These are phyloP conservation scores for Backusella parvicylindrica DNA, from an alignment of 192 early-diverging fungal genomes.

Conservation along the genomic window DNA sequence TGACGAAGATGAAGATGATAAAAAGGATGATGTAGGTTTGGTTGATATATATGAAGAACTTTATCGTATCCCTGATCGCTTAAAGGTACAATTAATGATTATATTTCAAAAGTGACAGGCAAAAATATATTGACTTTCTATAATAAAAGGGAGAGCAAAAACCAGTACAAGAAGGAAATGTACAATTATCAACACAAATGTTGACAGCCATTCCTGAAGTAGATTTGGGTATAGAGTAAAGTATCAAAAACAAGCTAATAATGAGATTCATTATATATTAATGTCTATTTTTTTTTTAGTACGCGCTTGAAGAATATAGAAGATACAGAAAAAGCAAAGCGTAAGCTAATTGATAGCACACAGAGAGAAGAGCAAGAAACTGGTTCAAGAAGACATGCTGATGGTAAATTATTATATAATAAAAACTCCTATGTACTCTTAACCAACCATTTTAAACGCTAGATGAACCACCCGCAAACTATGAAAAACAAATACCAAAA, in stretches of 20 bases:
- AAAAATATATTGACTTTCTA: not conserved
- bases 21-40: slow-evolving; percentile 32
- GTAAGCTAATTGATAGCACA: slow-evolving; percentile 46
- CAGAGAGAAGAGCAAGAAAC: slow-evolving; percentile 23
- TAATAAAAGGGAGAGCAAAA: slow-evolving; percentile 45
- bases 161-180: slow-evolving; percentile 80
- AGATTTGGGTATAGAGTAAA: slow-evolving; percentile 79
- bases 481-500: slow-evolving; percentile 32
- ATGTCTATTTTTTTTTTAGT: slow-evolving; percentile 27
- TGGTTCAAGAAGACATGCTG: not conserved
- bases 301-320: slow-evolving; percentile 70
- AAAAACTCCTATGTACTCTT: slow-evolving; percentile 12
- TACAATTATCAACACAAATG: slow-evolving; percentile 83
- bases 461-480: slow-evolving; percentile 21
- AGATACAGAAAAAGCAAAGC: slow-evolving; percentile 75
- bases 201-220: slow-evolving; percentile 90
- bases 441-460: not conserved
- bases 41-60: slow-evolving; percentile 56
- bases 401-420: not conserved
- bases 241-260: not conserved
- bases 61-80: slow-evolving; percentile 65
- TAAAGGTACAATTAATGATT: slow-evolving; percentile 33
- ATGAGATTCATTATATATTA: not conserved
- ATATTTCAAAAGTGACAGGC: slow-evolving; percentile 12
- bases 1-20: slow-evolving; percentile 30